phyloP scores from a whole-genome alignment of 2,329 filamentous ascomycete genomes.

The Aspergillus costaricaensis region DNA sequence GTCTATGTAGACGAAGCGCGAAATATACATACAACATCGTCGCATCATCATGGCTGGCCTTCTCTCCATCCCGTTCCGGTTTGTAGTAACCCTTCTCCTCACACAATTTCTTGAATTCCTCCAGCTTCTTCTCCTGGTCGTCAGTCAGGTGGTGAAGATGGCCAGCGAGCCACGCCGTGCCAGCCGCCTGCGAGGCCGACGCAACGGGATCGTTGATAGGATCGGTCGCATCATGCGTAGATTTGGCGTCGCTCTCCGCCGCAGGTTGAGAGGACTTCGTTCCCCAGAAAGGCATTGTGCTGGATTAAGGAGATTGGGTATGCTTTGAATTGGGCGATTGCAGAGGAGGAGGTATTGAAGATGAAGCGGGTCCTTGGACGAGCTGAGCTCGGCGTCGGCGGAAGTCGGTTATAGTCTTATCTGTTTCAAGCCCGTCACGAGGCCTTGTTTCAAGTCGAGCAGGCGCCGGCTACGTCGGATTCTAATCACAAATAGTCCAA shows the following conservation, averaged over 20 bases:
- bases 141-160: constrained; percentile 76
- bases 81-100: constrained; percentile 61
- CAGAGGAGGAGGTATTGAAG: background rate
- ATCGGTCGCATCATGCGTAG: constrained; percentile 30
- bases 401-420: background rate
- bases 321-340: background rate
- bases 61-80: constrained; percentile 35
- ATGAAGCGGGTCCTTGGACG: background rate
- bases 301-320: background rate
- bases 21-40: constrained; percentile 47
- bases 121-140: constrained; percentile 67
- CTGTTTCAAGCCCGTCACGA: background rate
- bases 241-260: constrained; percentile 27
- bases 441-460: background rate
- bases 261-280: constrained; percentile 34
- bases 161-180: constrained; percentile 53
- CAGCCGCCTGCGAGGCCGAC: constrained; percentile 38
- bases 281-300: constrained; percentile 32
- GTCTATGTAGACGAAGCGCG: background rate
- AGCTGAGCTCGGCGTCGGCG: constrained; percentile 1
- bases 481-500: background rate
- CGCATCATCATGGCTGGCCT: constrained; percentile 50
- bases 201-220: constrained; percentile 39
- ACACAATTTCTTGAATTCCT: constrained; percentile 70
- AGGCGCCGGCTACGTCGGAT: background rate